Evolutionary conservation across 148 eudicot species (phyloP), one percentile per base, ranked within the genome.

Genomic region (Beta vulgaris): DNA sequence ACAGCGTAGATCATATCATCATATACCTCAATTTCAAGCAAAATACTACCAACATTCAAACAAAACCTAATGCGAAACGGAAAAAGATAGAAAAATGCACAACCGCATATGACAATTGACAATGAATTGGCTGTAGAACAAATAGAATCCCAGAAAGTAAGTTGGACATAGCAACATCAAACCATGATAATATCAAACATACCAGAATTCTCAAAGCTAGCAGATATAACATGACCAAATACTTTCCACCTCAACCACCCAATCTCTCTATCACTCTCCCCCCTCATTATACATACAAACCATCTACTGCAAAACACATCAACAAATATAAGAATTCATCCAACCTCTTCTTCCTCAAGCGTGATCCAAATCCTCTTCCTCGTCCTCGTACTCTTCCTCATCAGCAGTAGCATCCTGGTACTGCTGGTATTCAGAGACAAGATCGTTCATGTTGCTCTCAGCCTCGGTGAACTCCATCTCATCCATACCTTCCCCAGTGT

Each of bases 401-500:
- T 88, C 95, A 31, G 90, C 95, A 37, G 92, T 89, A 2, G 91
- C 93, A 60, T 90, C 94, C 78, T 90, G 95, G 83, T 90, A 90
- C 84, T 90, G 95, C 84, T 90, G 95, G 80, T 90, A 90, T 78
- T 90, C 95, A 0, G 95, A 86, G 14, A 90, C 95, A 0, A 90
- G 85, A 74, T 90, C 94, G 25, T 90, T 90, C 94, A 90, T 90
- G 74, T 91, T 89, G 81, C 97, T 91, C 84, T 91, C 97, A 4
- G 97, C 97, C 78, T 89, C 92, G 0, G 97, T 91, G 78, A 91
- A 91, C 77, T 91, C 97, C 97, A 91, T 91, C 82, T 91, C 97
- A 1, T 91, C 93, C 97, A 91, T 91, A 25, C 97, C 97, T 77
- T 91, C 97, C 0, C 97, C 97, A 3, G 91, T 89, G 76, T 91